These are phyloP conservation scores for Pythium scleroteichum DNA, from an alignment of 352 stramenopile species.

Conservation along the genomic window DNA sequence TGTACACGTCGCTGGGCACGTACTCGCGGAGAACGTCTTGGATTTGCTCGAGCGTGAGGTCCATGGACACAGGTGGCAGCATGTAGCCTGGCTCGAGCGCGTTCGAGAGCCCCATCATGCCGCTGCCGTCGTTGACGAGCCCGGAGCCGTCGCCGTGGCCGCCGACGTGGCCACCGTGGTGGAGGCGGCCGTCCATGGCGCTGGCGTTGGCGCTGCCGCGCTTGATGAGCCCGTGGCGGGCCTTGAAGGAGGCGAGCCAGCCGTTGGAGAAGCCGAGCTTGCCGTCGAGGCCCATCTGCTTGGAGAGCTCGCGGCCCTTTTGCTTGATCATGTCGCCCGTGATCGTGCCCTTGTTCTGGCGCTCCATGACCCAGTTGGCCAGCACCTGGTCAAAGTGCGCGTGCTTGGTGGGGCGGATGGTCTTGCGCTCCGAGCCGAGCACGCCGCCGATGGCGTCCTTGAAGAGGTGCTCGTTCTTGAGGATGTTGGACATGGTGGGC, in stretches of 20 bases:
- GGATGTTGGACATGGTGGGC: conserved; percentile 81
- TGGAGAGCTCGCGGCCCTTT: conserved; percentile 78
- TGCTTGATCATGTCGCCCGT: conserved; percentile 89
- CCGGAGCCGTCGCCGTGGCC: conserved; percentile 11
- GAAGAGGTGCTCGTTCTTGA: conserved; percentile 88
- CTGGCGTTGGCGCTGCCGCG: conserved; percentile 29
- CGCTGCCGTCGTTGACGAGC: conserved; percentile 41
- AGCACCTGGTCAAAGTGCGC: conserved; percentile 84
- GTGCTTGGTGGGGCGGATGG: conserved; percentile 74
- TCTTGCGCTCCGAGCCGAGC: conserved; percentile 79
- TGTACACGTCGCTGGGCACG: conserved; percentile 82
- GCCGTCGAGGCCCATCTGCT: conserved; percentile 81
- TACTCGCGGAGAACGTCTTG: conserved; percentile 84
- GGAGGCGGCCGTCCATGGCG: conserved; percentile 28
- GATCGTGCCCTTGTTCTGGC: conserved; percentile 87
- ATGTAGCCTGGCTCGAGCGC: conserved; percentile 71
- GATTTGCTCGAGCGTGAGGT: conserved; percentile 84
- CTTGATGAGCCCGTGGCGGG: conserved; percentile 80
- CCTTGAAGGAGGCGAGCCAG: conserved; percentile 86
- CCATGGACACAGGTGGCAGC: conserved; percentile 75
- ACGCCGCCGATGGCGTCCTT: conserved; percentile 83
- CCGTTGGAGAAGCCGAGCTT: conserved; percentile 87
- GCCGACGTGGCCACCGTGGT: conserved; percentile 15
- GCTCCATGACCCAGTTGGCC: conserved; percentile 89
- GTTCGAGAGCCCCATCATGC: conserved; percentile 51